Conservation (phyloP, 2,329 filamentous ascomycete genomes). For the Tolypocladium ovalisporum region DNA sequence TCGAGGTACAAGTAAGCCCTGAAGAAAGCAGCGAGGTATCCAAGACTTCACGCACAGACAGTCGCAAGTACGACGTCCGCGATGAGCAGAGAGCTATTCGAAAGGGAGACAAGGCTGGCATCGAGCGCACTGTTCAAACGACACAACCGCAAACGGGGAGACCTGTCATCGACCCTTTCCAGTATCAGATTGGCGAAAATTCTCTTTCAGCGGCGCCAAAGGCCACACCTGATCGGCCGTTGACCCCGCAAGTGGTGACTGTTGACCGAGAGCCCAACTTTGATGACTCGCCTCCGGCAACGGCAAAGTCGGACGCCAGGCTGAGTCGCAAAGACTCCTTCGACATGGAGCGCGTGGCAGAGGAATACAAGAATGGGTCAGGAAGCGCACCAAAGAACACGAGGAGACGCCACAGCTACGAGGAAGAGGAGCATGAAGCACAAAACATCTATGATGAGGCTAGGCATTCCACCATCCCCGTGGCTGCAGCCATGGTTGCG, state of each 20-base stretch:
- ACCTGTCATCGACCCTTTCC: constrained; percentile 42
- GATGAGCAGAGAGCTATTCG: constrained; percentile 16
- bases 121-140: constrained; percentile 12
- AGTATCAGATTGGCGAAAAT: constrained; percentile 44
- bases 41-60: constrained; percentile 11
- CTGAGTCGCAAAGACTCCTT: constrained; percentile 40
- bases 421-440: constrained; percentile 31
- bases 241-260: constrained; percentile 40
- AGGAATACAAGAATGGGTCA: constrained; percentile 16
- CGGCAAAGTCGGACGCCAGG: constrained; percentile 19
- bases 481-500: constrained; percentile 34
- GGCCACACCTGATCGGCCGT: constrained; percentile 18
- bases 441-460: constrained; percentile 33
- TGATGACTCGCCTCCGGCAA: constrained; percentile 21
- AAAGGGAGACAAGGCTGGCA: constrained; percentile 16
- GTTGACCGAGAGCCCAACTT: constrained; percentile 44
- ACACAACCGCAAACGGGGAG: constrained; percentile 12
- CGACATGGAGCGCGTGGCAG: constrained; percentile 27
- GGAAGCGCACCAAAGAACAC: constrained; percentile 7
- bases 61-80: constrained; percentile 11
- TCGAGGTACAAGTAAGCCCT: constrained; percentile 15
- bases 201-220: constrained; percentile 12
- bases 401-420: constrained; percentile 13
- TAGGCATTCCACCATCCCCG: constrained; percentile 35
- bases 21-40: constrained; percentile 16